These are phyloP conservation scores for Sugiyamaella chiloensis DNA, from an alignment of 805 yeast species.

Conservation along the genomic window DNA sequence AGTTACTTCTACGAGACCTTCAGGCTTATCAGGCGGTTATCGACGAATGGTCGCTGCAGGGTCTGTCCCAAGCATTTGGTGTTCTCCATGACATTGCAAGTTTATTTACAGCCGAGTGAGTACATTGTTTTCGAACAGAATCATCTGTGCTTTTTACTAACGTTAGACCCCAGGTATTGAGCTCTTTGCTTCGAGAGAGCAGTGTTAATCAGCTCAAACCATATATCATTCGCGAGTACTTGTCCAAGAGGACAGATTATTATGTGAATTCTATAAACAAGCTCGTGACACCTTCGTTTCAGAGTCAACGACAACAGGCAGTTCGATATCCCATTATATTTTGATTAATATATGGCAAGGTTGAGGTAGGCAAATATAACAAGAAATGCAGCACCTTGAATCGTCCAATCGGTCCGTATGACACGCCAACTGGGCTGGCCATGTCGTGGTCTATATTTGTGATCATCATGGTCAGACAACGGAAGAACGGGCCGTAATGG, in stretches of 20 bases:
- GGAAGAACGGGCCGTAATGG: background rate
- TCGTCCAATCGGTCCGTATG: background rate
- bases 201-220: slow-evolving; percentile 50
- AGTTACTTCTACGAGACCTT: slow-evolving; percentile 72
- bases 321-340: slow-evolving; percentile 7
- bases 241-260: slow-evolving; percentile 68
- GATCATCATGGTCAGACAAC: background rate
- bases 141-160: background rate
- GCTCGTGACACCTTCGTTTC: slow-evolving; percentile 3
- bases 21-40: slow-evolving; percentile 68
- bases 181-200: slow-evolving; percentile 78
- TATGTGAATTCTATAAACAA: slow-evolving; percentile 45
- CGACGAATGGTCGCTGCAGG: slow-evolving; percentile 63
- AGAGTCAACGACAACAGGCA: background rate
- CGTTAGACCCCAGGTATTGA: slow-evolving; percentile 60
- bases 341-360: background rate
- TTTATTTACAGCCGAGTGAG: slow-evolving; percentile 69
- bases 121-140: background rate
- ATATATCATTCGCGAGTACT: slow-evolving; percentile 56
- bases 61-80: slow-evolving; percentile 59
- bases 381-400: background rate
- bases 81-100: slow-evolving; percentile 79
- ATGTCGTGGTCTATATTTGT: background rate
- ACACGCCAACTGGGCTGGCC: background rate
- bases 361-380: slow-evolving; percentile 6